Evolutionary conservation across 192 early-diverging fungal genomes (phyloP).

Genomic region (Oehlia diaphana): DNA sequence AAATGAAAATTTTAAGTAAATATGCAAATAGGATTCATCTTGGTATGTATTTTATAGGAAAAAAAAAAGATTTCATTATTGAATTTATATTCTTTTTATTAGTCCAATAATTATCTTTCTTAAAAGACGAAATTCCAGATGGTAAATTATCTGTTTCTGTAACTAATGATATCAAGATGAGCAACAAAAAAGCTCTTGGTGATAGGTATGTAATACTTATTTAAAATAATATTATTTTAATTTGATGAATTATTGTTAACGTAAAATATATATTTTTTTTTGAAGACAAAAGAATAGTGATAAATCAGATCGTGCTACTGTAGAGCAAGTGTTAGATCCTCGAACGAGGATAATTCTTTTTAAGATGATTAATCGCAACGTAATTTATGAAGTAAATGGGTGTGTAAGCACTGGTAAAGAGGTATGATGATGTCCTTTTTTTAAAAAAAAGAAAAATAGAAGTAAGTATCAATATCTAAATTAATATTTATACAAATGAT

Average conservation of each 20-base stretch:
- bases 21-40: too few species aligned
- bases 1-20: too few species aligned
- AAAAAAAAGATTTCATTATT: background rate
- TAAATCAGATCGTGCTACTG: slow-evolving; percentile 93
- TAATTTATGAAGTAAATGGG: slow-evolving; percentile 93
- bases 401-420: slow-evolving; percentile 99
- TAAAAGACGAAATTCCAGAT: background rate
- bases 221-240: slow-evolving; percentile 22
- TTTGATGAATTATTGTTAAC: background rate
- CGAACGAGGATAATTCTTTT: slow-evolving; percentile 96
- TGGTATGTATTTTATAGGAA: too few species aligned
- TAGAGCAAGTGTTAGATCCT: slow-evolving; percentile 97
- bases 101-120: background rate
- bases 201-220: slow-evolving; percentile 45
- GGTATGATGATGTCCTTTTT: slow-evolving; percentile 26
- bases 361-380: slow-evolving; percentile 87
- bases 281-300: slow-evolving; percentile 55
- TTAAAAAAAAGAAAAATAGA: too few species aligned
- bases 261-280: background rate
- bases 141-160: slow-evolving; percentile 43
- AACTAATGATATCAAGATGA: slow-evolving; percentile 55
- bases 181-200: slow-evolving; percentile 62
- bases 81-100: background rate
- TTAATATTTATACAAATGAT: background rate
- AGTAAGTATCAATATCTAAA: too few species aligned